phyloP scores from a whole-genome alignment of 1,284 basidiomycete species.

The Fomitiporia mediterranea region DNA sequence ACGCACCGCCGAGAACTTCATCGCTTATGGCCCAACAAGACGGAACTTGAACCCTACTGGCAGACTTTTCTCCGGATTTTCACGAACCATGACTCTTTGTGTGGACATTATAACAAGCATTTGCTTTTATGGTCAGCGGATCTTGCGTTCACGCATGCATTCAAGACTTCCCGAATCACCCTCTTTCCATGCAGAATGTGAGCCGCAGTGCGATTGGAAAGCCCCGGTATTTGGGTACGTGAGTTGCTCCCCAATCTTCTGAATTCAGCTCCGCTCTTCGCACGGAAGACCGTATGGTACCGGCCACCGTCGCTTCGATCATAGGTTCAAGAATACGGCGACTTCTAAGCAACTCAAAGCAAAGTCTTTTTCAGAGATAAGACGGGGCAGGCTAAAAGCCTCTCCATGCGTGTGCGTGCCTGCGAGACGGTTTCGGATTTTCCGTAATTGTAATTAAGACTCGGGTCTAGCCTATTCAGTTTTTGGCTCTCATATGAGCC shows the following conservation, averaged over 20 bases:
- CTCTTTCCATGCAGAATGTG: neutral
- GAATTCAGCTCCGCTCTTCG: conserved; percentile 6
- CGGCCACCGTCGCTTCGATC: neutral
- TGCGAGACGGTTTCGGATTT: conserved; percentile 6
- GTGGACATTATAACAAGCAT: neutral
- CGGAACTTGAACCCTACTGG: neutral
- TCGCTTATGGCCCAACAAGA: neutral
- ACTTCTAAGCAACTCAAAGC: conserved; percentile 16
- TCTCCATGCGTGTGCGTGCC: conserved; percentile 9
- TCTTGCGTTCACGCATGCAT: neutral
- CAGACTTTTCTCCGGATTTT: neutral
- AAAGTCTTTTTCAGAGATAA: conserved; percentile 18
- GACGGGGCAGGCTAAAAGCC: conserved; percentile 2
- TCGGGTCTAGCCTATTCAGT: conserved; percentile 14
- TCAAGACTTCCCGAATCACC: neutral
- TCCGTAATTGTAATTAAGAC: conserved; percentile 11
- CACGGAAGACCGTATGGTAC: conserved; percentile 4
- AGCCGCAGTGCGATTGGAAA: neutral
- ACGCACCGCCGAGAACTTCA: neutral
- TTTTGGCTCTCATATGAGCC: conserved; percentile 6
- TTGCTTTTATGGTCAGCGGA: neutral
- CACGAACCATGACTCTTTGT: neutral
- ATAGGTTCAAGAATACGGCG: conserved; percentile 7
- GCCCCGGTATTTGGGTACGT: neutral
- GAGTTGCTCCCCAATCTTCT: neutral